These are phyloP conservation scores for Russula sp. DNA, from an alignment of 768 basidiomycete genomes.

Conservation along the genomic window DNA sequence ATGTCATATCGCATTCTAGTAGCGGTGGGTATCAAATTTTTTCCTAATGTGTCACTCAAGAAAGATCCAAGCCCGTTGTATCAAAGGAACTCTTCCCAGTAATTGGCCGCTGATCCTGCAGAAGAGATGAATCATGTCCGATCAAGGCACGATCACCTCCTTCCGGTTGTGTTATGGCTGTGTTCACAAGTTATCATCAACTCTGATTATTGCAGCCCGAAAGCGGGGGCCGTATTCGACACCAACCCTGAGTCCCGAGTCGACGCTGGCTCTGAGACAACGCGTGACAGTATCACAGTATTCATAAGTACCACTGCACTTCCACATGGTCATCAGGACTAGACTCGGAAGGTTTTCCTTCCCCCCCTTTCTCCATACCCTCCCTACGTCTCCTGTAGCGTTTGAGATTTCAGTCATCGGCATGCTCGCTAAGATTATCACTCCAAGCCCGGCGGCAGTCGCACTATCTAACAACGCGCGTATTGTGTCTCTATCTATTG, in stretches of 20 bases:
- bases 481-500: slow-evolving; percentile 13
- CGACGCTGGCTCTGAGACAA: not conserved
- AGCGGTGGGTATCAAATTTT: not conserved
- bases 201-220: not conserved
- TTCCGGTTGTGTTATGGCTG: not conserved
- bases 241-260: not conserved
- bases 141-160: not conserved
- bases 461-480: slow-evolving; percentile 8
- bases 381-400: not conserved
- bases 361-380: not conserved
- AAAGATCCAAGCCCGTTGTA: not conserved
- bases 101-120: not conserved
- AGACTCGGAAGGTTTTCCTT: not conserved
- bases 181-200: not conserved
- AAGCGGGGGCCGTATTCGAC: not conserved
- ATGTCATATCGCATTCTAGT: not conserved
- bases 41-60: not conserved
- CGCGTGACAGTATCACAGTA: not conserved
- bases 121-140: not conserved
- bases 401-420: not conserved
- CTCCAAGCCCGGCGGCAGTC: not conserved
- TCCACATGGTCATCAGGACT: not conserved
- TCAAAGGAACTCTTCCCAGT: not conserved
- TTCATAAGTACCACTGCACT: not conserved
- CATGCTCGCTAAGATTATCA: not conserved